Percentiles rank a stretch among this genome's conserved stretches.
phyloP scores from a whole-genome alignment of 106 monocot species.

The Dioscorea dumetorum region DNA sequence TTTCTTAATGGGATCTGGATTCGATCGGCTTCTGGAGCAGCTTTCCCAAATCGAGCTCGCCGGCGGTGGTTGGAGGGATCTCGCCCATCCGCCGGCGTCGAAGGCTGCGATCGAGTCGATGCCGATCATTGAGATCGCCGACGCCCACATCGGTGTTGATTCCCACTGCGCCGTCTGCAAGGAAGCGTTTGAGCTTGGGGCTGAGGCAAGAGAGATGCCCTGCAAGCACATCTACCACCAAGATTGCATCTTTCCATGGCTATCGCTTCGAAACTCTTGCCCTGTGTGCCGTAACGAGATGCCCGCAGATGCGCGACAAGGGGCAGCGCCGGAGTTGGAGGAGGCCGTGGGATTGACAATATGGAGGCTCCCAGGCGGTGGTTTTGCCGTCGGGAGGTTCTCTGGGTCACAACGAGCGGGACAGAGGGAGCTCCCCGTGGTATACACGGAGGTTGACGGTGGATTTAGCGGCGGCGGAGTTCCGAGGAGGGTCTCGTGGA shows the following conservation, averaged over 20 bases:
- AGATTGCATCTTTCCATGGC: slow-evolving; percentile 58
- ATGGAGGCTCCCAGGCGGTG: slow-evolving; percentile 50
- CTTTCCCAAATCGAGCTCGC: slow-evolving; percentile 51
- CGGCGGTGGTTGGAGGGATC: slow-evolving; percentile 2
- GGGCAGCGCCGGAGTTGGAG: slow-evolving; percentile 4
- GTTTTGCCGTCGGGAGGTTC: slow-evolving; percentile 43
- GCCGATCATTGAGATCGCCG: slow-evolving; percentile 38
- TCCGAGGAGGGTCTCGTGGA: slow-evolving; percentile 40
- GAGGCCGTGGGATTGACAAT: slow-evolving; percentile 36
- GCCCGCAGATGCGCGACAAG: slow-evolving; percentile 18
- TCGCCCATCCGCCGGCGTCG: slow-evolving; percentile 50
- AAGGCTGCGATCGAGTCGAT: slow-evolving; percentile 68
- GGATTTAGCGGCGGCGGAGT: slow-evolving; percentile 26
- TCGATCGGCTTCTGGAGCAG: slow-evolving; percentile 71
- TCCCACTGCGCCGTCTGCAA: slow-evolving; percentile 45
- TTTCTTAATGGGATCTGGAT: slow-evolving; percentile 73
- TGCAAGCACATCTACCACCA: slow-evolving; percentile 53
- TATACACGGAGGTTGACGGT: slow-evolving; percentile 57
- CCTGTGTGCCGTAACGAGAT: slow-evolving; percentile 54
- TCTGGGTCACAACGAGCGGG: slow-evolving; percentile 22
- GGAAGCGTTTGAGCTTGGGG: slow-evolving; percentile 36
- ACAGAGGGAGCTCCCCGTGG: slow-evolving; percentile 35
- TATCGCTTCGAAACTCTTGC: slow-evolving; percentile 39
- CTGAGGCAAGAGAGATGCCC: slow-evolving; percentile 39
- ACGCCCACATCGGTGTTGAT: slow-evolving; percentile 20